Evolutionary conservation across 306 rosid genomes (phyloP).

Genomic region (Trichosanthes truncata): DNA sequence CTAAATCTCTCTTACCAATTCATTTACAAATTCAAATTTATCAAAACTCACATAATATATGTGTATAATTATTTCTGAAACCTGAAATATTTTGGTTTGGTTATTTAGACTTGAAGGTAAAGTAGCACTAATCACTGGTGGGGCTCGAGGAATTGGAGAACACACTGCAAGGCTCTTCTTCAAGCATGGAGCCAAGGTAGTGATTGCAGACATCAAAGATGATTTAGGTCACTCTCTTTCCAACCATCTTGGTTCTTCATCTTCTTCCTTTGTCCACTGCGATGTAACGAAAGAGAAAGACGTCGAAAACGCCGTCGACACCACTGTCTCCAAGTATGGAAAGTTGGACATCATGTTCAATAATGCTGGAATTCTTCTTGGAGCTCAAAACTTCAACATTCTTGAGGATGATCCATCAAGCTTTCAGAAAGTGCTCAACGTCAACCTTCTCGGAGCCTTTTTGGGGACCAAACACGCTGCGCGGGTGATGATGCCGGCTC

Average conservation of each 20-base stretch:
- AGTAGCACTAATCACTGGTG: constrained; percentile 45
- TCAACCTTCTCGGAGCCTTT: constrained; percentile 28
- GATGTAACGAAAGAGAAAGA: constrained; percentile 32
- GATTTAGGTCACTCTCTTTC: constrained; percentile 22
- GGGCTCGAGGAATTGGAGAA: constrained; percentile 44
- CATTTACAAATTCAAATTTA: too few species aligned
- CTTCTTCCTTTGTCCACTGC: constrained; percentile 30
- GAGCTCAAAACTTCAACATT: constrained; percentile 8
- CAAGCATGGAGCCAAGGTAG: constrained; percentile 31
- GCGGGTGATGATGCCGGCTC: constrained; percentile 27
- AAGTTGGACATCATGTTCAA: constrained; percentile 49
- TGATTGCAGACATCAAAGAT: constrained; percentile 37
- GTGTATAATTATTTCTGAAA: too few species aligned
- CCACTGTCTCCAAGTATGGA: constrained; percentile 22
- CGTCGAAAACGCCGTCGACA: constrained; percentile 21
- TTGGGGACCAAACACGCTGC: constrained; percentile 43
- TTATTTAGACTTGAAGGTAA: constrained; percentile 43
- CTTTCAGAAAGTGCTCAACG: constrained; percentile 25
- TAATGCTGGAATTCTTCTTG: constrained; percentile 24
- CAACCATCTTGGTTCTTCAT: background rate
- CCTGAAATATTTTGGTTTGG: too few species aligned
- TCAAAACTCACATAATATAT: too few species aligned
- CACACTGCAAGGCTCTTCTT: constrained; percentile 31
- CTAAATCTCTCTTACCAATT: too few species aligned
- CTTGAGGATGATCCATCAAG: constrained; percentile 1